Evolutionary conservation across 148 eudicot species (phyloP), one percentile per base, ranked within the genome.

Genomic region (Rhododendron molle): DNA sequence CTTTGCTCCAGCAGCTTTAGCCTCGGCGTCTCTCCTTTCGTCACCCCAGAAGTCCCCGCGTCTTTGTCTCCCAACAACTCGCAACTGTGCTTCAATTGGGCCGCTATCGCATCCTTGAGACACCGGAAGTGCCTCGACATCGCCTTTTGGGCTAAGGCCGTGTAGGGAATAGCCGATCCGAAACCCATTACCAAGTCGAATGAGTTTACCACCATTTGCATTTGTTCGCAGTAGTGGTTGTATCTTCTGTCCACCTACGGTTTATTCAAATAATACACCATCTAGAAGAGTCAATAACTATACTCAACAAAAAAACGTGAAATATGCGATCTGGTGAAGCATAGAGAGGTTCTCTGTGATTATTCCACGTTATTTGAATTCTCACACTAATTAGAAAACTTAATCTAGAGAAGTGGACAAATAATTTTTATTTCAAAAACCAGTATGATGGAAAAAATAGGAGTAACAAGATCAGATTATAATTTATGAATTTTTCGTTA

Each of bases 161-260:
- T 96, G 94, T 96, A 96, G 0, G 99, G 99, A 1, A 89, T 87
- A 15, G 98, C 96, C 0, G 95, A 92, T 0, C 99, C 99, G 5
- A 90, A 94, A 0, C 99, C 99, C 98, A 96, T 93, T 47, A 96
- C 95, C 78, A 94, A 49, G 86, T 96, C 98, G 67, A 94, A 95
- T 38, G 98, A 95, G 89, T 95, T 96, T 80, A 96, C 98, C 65
- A 96, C 99, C 96, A 93, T 95, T 81, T 96, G 99, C 97, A 96
- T 96, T 90, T 96, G 98, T 86, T 94, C 95, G 60, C 98, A 95
- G 81, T 96, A 96, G 50, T 94, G 96, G 89, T 89, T 93, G 90
- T 96, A 95, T 85, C 99, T 96, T 85, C 94, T 88, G 81, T 92
- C 99, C 83, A 96, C 99, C 99, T 96, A 85, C 38, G 86, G 52